Base-by-base conservation (phyloP, 331 rosid genomes). In the Spiraea crenata region DNA sequence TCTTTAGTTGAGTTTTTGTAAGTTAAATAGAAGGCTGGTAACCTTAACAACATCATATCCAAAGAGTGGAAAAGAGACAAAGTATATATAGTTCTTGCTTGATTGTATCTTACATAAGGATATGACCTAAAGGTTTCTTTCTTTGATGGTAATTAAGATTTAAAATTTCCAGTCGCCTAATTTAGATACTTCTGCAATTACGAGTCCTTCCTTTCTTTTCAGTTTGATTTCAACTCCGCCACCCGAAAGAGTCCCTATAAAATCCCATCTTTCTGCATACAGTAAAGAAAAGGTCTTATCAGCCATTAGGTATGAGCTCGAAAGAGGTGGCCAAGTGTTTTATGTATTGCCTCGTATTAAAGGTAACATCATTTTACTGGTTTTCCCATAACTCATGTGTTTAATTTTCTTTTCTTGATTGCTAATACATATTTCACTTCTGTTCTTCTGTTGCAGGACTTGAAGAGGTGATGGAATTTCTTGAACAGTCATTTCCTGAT, bases 191-290 rank as follows among this genome's bases (percentile, higher is more conserved):
- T 42, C 14, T 44, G 50, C 62, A 20, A 68, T 63, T 54, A 15
- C 59, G 55, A 9, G 31, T 25, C 7, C 64, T 40, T 49, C 19
- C 60, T 63, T 65, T 65, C 35, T 39, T 57, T 85, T 70, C 92
- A 93, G 99, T 85, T 86, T 93, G 87, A 93, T 93, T 69, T 74
- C 97, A 54, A 93, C 99, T 79, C 96, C 99, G 69, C 99, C 99
- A 60, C 97, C 97, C 40, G 99, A 93, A 89, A 85, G 99, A 78
- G 90, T 91, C 62, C 97, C 99, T 7, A 93, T 93, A 76, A 87
- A 81, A 82, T 91, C 97, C 78, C 91, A 90, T 74, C 96, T 91
- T 67, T 87, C 92, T 64, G 74, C 96, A 55, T 89, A 84, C 85
- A 82, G 87, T 78, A 81, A 89, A 86, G 88, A 89, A 68, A 87